phyloP scores from a whole-genome alignment of 2,329 filamentous ascomycete species.

The Phialocephala subalpina region DNA sequence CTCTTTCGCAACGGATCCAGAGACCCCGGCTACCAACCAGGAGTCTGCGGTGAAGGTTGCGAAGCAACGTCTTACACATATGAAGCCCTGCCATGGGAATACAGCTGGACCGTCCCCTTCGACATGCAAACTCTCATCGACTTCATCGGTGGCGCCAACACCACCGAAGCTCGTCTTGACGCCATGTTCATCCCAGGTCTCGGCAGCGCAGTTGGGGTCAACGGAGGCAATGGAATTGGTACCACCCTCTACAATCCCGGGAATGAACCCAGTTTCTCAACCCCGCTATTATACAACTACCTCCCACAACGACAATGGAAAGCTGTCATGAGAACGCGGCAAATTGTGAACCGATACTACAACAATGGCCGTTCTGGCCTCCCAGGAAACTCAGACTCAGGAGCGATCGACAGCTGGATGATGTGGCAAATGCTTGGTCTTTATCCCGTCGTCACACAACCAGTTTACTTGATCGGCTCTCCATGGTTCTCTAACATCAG shows the following conservation, averaged over 20 bases:
- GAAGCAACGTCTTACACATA: constrained; percentile 10
- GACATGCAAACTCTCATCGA: constrained; percentile 62
- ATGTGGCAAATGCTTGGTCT: constrained; percentile 5
- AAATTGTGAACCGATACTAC: constrained; percentile 5
- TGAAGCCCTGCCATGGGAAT: constrained; percentile 47
- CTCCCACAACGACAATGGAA: not conserved
- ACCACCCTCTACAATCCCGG: constrained; percentile 2
- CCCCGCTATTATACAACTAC: not conserved
- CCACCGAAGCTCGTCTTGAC: constrained; percentile 57
- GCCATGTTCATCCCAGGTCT: constrained; percentile 52
- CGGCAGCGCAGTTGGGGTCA: not conserved
- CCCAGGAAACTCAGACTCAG: constrained; percentile 5
- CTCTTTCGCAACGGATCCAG: constrained; percentile 3
- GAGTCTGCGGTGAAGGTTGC: constrained; percentile 1
- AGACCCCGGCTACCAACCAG: not conserved
- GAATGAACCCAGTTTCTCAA: constrained; percentile 3
- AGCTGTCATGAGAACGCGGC: not conserved
- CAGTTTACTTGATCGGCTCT: not conserved
- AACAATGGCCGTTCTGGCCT: not conserved
- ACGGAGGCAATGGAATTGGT: constrained; percentile 6
- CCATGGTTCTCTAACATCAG: not conserved
- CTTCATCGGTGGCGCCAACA: constrained; percentile 57
- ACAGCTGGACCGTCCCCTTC: constrained; percentile 65
- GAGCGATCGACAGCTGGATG: constrained; percentile 3
- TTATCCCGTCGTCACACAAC: not conserved